A percentile compares a stretch with the other conserved stretches of the same genome.
Conservation (phyloP, 305 asterid species). For the Solanum hybrid region DNA sequence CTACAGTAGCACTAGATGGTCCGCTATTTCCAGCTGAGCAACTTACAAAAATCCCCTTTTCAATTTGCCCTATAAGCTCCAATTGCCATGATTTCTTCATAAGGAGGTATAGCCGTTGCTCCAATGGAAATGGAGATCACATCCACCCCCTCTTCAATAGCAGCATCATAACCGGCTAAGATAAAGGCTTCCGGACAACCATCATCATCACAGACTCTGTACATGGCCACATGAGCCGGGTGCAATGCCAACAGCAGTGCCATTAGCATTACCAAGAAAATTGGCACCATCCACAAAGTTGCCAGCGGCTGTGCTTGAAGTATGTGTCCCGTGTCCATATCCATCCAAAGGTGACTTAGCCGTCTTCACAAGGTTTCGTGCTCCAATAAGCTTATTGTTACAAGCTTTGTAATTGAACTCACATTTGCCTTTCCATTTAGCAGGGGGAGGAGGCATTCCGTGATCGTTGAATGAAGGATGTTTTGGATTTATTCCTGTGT, state of each 20-base stretch:
- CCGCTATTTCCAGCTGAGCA: no score
- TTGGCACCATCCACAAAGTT: conserved; percentile 8
- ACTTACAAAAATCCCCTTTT: no score
- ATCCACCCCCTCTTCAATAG: background rate
- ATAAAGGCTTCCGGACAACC: background rate
- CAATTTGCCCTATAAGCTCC: background rate
- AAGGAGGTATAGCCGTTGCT: background rate
- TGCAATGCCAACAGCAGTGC: conserved; percentile 14
- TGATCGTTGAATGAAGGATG: conserved; percentile 42
- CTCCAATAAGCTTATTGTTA: conserved; percentile 21
- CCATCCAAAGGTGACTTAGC: conserved; percentile 6
- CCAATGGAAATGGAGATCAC: conserved; percentile 34
- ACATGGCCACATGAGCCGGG: conserved; percentile 14
- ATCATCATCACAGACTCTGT: conserved; percentile 1
- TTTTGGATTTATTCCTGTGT: conserved; percentile 26
- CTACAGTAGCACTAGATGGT: no score
- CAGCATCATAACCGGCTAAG: background rate
- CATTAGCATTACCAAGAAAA: conserved; percentile 2
- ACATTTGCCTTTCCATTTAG: conserved; percentile 48
- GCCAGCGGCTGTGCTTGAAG: conserved; percentile 13
- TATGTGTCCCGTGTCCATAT: conserved; percentile 10
- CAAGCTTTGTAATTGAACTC: conserved; percentile 19
- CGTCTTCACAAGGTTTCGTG: conserved; percentile 30
- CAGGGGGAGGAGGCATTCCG: conserved; percentile 42
- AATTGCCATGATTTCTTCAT: conserved; percentile 19